Conservation (phyloP, 192 early-diverging fungal genomes). For the Coemansia sp. region DNA sequence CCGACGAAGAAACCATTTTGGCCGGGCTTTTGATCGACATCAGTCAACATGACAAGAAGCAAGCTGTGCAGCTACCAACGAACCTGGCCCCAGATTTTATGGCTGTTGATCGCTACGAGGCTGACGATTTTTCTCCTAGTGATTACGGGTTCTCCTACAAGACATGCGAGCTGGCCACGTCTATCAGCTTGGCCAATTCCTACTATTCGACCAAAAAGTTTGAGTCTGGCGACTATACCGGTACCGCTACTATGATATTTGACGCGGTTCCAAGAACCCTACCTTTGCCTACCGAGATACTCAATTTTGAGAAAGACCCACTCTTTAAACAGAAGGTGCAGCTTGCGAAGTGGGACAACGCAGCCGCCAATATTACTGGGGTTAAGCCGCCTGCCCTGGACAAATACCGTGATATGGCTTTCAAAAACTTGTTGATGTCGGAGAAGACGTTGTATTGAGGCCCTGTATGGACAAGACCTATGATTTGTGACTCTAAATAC, state of each 20-base stretch:
- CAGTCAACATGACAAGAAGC: too few relatives aligned
- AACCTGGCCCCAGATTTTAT: conserved; percentile 22
- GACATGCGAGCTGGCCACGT: conserved; percentile 56
- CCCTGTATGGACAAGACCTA: background rate
- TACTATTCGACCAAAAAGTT: conserved; percentile 57
- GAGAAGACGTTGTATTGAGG: background rate
- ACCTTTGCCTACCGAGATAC: conserved; percentile 41
- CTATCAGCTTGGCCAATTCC: conserved; percentile 61
- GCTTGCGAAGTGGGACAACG: conserved; percentile 62
- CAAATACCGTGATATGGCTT: conserved; percentile 47
- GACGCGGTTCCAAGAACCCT: too few relatives aligned
- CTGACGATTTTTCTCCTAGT: conserved; percentile 54
- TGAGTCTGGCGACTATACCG: too few relatives aligned
- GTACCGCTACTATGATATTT: too few relatives aligned
- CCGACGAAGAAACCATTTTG: conserved; percentile 58
- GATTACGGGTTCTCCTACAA: conserved; percentile 58
- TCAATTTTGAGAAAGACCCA: conserved; percentile 57
- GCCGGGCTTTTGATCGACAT: conserved; percentile 20
- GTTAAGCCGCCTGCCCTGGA: conserved; percentile 55
- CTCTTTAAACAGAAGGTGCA: conserved; percentile 60
- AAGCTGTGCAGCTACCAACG: background rate
- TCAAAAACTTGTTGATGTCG: conserved; percentile 31
- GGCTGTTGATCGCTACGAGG: conserved; percentile 57
- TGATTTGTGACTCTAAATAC: background rate
- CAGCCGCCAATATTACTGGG: conserved; percentile 49